A percentile compares a stretch with the other conserved stretches of the same genome.
phyloP scores from a whole-genome alignment of 352 stramenopile genomes.

The Pythium coloratum region DNA sequence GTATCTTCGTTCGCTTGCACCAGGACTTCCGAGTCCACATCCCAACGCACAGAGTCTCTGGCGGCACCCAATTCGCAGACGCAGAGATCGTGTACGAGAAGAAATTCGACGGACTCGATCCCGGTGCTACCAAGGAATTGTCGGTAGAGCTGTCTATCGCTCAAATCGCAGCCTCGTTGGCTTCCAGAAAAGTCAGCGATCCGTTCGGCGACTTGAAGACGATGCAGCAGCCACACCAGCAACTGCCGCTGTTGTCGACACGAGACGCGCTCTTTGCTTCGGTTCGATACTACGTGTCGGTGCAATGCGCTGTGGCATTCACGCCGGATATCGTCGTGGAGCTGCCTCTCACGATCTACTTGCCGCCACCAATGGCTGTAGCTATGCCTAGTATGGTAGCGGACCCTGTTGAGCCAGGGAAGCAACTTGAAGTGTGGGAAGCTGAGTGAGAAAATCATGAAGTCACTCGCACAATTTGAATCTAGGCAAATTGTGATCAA shows the following conservation, averaged over 20 bases:
- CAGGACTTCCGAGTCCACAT: constrained; percentile 17
- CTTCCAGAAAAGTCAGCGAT: not conserved
- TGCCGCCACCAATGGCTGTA: not conserved
- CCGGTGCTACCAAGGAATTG: not conserved
- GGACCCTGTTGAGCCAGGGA: not conserved
- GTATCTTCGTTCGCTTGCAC: constrained; percentile 11
- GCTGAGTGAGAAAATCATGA: not conserved
- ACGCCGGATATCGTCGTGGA: not conserved
- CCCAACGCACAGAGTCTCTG: not conserved
- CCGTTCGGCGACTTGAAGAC: constrained; percentile 1
- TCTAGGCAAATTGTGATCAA: too few species aligned
- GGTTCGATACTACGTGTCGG: constrained; percentile 14
- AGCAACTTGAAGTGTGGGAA: not conserved
- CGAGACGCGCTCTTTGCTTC: constrained; percentile 13
- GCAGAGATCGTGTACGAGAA: constrained; percentile 4
- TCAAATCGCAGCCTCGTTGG: not conserved
- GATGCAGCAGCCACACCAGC: constrained; percentile 7
- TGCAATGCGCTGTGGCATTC: constrained; percentile 6
- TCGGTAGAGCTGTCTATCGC: not conserved
- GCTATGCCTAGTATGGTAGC: not conserved
- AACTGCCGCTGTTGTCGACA: constrained; percentile 8
- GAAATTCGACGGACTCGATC: not conserved
- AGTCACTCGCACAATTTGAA: not conserved
- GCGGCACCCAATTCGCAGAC: not conserved
- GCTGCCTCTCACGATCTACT: constrained; percentile 10